Base-by-base conservation (phyloP, 2,329 filamentous ascomycete genomes). In the Stagonosporopsis rhizophila region DNA sequence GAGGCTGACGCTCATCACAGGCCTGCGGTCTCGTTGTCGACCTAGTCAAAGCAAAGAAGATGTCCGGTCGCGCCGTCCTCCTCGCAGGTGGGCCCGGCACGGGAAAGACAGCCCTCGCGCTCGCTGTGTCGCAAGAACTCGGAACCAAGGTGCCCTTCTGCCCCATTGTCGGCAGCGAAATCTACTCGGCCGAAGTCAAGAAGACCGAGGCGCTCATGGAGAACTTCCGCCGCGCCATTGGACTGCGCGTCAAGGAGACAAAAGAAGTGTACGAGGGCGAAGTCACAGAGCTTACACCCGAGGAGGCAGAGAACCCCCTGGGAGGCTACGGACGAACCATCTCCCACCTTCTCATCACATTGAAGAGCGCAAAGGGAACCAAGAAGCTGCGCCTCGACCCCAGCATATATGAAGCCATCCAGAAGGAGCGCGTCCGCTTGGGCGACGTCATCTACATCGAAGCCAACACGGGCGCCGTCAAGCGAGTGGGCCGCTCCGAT, bases 211-310 rank as follows among this genome's bases (percentile, higher is more conserved):
- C 96, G 65, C 81, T 99, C 75, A 98, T 98, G 95, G 95, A 99
- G 83, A 98, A 98, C 81, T 99, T 99, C 78, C 87, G 95, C 75
- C 85, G 95, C 74, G 95, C 95, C 56, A 99, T 99, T 77, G 95
- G 84, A 30, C 84, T 99, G 66, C 93, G 96, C 74, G 95, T 99
- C 65, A 92, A 95, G 71, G 95, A 99, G 83, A 97, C 94, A 48
- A 99, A 99, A 80, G 95, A 99, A 79, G 94, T 99, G 56, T 99
- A 98, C 79, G 95, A 99, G 80, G 95, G 95, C 74, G 95, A 99
- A 80, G 95, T 99, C 53, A 97, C 92, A 65, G 95, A 99, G 78
- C 87, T 99, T 67, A 96, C 94, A 28, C 95, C 95, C 35, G 95
- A 99, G 79, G 95, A 99, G 83, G 91, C 94, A 4, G 95, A 98